Percentiles rank a stretch among this genome's conserved stretches.
phyloP scores from a whole-genome alignment of 306 rosid genomes.

The Malus orientalis region DNA sequence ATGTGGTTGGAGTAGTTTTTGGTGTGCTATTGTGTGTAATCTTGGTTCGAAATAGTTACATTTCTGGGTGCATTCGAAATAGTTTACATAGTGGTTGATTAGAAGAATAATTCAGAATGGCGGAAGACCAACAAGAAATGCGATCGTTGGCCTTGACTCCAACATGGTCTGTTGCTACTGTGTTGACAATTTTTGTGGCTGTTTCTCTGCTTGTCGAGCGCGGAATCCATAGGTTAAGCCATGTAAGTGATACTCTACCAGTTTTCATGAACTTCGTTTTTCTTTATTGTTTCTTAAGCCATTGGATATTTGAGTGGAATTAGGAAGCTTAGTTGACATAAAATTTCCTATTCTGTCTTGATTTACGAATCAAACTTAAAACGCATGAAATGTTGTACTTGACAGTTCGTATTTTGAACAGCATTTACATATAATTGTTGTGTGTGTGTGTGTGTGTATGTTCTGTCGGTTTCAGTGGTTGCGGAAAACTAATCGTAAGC shows the following conservation, averaged over 20 bases:
- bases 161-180: constrained; percentile 98
- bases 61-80: not conserved
- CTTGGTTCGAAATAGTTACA: not conserved
- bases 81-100: constrained; percentile 17
- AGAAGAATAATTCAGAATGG: constrained; percentile 40
- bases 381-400: not conserved
- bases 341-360: not conserved
- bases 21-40: not conserved
- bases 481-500: constrained; percentile 78
- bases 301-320: not conserved
- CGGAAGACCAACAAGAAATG: constrained; percentile 41
- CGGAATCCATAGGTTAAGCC: constrained; percentile 63
- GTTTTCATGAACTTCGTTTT: not conserved
- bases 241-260: constrained; percentile 26
- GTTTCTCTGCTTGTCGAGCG: constrained; percentile 94
- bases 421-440: too few relatives aligned
- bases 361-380: not conserved
- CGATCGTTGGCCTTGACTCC: constrained; percentile 97
- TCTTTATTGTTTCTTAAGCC: not conserved
- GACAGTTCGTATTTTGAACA: not conserved
- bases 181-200: constrained; percentile 74
- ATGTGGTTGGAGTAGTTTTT: not conserved
- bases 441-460: not conserved
- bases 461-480: constrained; percentile 60
- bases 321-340: not conserved